Evolutionary conservation across 179 eudicot species (phyloP).

Genomic region (Kewa caespitosa): DNA sequence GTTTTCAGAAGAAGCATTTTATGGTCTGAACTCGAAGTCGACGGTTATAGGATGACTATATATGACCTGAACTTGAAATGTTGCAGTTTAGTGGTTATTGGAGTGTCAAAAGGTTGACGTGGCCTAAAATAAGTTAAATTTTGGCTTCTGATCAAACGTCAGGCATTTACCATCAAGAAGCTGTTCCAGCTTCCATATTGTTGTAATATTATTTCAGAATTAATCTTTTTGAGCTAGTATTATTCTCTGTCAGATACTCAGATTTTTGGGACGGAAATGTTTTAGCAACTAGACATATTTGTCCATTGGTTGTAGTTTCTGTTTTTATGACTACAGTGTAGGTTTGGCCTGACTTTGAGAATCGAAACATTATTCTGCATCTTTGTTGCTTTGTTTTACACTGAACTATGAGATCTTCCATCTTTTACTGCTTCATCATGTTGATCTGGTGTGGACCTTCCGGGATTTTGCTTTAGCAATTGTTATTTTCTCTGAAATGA

Average conservation of each 20-base stretch:
- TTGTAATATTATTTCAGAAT: no score
- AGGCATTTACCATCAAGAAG: not conserved
- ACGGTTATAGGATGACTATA: no score
- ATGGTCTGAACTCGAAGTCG: not conserved
- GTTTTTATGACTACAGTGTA: not conserved
- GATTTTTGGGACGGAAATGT: not conserved
- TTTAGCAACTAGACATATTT: not conserved
- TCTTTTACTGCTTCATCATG: not conserved
- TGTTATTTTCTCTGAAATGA: not conserved
- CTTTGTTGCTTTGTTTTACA: not conserved
- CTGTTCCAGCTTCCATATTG: not conserved
- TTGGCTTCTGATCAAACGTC: not conserved
- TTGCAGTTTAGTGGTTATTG: no score
- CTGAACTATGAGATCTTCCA: not conserved
- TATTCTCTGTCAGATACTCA: no score
- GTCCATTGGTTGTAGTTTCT: not conserved
- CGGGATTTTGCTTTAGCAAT: not conserved
- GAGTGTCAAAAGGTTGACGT: not conserved
- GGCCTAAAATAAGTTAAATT: not conserved
- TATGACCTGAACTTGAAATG: no score
- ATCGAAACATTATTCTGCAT: not conserved
- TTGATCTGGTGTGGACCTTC: not conserved
- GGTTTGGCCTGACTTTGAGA: not conserved
- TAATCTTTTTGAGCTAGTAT: no score
- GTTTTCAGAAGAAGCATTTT: no score